Base-by-base conservation (phyloP, 2,329 filamentous ascomycete genomes). In the Calonectria multiphialidica region DNA sequence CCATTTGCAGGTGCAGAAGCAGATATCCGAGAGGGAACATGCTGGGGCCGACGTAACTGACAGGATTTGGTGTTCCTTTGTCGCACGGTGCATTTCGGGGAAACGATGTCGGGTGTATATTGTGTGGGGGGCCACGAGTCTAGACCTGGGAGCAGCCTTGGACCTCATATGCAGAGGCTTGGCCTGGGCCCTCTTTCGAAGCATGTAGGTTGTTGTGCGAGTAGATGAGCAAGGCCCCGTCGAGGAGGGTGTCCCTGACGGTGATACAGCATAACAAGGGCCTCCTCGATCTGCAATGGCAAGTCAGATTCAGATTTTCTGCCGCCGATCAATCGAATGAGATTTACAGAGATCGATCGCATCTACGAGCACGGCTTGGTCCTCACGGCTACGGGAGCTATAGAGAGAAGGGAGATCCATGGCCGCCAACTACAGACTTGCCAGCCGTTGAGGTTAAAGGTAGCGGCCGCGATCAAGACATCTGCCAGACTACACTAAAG, bases 1-100 rank as follows among this genome's bases (percentile, higher is more conserved):
- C 57, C 30, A 35, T 62, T 23, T 76, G 76, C 77, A 79, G 70
- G 53, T 33, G 35, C 63, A 44, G 65, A 78, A 53, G 77, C 73
- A 76, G 70, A 69, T 72, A 77, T 66, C 76, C 77, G 71, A 25
- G 70, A 33, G 59, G 50, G 30, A 61, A 53, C 62, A 45, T 71
- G 71, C 72, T 62, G 68, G 40, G 35, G 35, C n/a, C 30, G 49
- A 45, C 21, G 37, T 16, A 59, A 35, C 30, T 72, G 57, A 33
- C 55, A 40, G 28, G 35, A 40, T 37, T 63, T 50, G 61, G 47
- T 25, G 33, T 59, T 50, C 50, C 53, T 13, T 33, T 45, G 69
- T 68, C 47, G 23, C 57, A 71, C 64, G 57, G 49, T 62, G 47
- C 30, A 44, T 55, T 62, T 62, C 44, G 28, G 50, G 25, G 70